Conservation (phyloP, 805 yeast genomes). For the Zygosaccharomyces lentus region DNA sequence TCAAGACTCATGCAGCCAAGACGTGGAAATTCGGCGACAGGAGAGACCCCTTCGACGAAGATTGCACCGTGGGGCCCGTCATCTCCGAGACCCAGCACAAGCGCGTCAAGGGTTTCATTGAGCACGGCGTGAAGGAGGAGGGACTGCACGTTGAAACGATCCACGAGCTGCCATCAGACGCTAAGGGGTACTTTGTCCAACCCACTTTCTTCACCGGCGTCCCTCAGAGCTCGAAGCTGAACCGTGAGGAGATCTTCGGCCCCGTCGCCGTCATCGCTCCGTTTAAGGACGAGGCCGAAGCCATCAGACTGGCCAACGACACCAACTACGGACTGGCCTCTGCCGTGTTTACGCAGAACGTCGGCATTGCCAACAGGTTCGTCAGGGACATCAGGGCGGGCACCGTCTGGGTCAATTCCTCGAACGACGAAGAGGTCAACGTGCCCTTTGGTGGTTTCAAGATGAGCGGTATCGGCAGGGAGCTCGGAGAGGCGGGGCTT, state of each 20-base stretch:
- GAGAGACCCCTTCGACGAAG: conserved; percentile 42
- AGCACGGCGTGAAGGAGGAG: conserved; percentile 39
- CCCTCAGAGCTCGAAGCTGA: conserved; percentile 36
- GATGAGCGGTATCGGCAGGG: conserved; percentile 77
- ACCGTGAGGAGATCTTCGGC: conserved; percentile 44
- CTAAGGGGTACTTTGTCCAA: conserved; percentile 35
- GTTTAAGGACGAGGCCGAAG: conserved; percentile 39
- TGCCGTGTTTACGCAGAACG: conserved; percentile 61
- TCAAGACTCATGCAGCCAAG: conserved; percentile 33
- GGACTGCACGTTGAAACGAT: conserved; percentile 42
- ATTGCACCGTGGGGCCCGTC: conserved; percentile 46
- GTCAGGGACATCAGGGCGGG: conserved; percentile 65
- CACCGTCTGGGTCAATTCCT: conserved; percentile 64
- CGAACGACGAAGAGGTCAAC: conserved; percentile 56
- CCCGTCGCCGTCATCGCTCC: conserved; percentile 40
- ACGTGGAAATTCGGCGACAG: conserved; percentile 56
- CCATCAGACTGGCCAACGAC: conserved; percentile 39
- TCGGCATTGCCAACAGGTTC: conserved; percentile 57
- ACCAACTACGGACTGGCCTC: conserved; percentile 42
- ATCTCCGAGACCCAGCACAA: conserved; percentile 46
- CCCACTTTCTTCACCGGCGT: conserved; percentile 43
- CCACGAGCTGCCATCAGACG: conserved; percentile 24
- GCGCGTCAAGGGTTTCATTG: conserved; percentile 40
- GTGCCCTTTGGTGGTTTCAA: conserved; percentile 83
- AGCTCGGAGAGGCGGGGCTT: conserved; percentile 71